Conservation (phyloP, 768 basidiomycete species). For the Russula dissimulans region DNA sequence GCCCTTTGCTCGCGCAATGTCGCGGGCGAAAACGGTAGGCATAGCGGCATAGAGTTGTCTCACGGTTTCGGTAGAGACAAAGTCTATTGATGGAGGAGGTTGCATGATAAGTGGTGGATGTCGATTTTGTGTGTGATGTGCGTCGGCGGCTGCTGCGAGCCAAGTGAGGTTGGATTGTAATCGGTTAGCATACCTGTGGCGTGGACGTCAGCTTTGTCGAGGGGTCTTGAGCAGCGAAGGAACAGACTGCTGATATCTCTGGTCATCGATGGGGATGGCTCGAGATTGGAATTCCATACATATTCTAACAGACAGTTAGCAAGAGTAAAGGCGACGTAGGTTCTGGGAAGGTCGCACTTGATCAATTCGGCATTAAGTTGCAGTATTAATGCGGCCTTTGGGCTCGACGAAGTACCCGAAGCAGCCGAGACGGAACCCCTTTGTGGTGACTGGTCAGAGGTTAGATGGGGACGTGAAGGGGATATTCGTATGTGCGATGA, state of each 20-base stretch:
- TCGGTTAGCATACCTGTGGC: constrained; percentile 45
- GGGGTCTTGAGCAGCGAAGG: constrained; percentile 5
- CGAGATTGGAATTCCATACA: constrained; percentile 53
- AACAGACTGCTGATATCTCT: constrained; percentile 50
- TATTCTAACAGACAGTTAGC: constrained; percentile 33
- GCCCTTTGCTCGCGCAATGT: constrained; percentile 24
- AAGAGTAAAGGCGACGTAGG: neutral
- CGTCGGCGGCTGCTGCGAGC: constrained; percentile 62
- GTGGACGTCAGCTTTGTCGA: constrained; percentile 17
- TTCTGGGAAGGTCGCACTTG: constrained; percentile 37
- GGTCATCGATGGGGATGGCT: constrained; percentile 38
- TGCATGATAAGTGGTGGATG: constrained; percentile 50
- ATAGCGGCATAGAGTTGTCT: constrained; percentile 55
- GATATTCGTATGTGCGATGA: constrained; percentile 12
- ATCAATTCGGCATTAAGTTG: constrained; percentile 63
- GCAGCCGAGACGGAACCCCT: constrained; percentile 15
- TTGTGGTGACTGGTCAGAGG: constrained; percentile 8
- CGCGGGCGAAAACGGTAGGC: constrained; percentile 50
- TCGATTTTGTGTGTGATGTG: constrained; percentile 21
- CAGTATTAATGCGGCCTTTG: constrained; percentile 52
- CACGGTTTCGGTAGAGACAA: constrained; percentile 46
- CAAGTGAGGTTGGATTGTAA: constrained; percentile 65
- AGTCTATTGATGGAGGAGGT: constrained; percentile 42
- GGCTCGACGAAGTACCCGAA: constrained; percentile 19
- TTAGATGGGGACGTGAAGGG: constrained; percentile 25